Evolutionary conservation across 1,139 yeast species (phyloP).

Genomic region (Protomyces arabidopsidicola): DNA sequence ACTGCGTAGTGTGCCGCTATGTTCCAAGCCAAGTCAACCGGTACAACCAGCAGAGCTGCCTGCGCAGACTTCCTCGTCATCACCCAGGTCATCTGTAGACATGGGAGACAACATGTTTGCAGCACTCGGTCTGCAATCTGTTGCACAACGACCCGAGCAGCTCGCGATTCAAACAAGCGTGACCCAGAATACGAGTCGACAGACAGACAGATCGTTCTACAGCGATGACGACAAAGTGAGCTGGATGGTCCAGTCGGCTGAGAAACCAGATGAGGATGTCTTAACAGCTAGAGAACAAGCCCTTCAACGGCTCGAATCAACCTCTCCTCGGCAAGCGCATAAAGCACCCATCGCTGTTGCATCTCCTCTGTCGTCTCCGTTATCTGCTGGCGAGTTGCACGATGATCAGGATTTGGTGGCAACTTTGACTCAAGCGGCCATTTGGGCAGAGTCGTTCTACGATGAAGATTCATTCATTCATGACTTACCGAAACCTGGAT

Average conservation of each 20-base stretch:
- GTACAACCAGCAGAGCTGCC: too few relatives aligned
- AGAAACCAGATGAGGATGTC: neutral
- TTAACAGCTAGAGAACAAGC: neutral
- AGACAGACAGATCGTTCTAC: neutral
- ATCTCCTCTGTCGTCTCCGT: neutral
- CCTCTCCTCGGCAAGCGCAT: neutral
- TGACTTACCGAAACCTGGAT: neutral
- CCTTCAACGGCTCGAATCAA: neutral
- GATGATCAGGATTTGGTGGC: neutral
- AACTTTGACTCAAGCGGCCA: neutral
- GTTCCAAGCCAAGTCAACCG: too few relatives aligned
- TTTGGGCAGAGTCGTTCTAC: neutral
- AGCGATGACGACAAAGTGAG: neutral
- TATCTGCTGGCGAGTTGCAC: neutral
- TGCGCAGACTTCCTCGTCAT: too few relatives aligned
- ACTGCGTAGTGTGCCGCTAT: too few relatives aligned
- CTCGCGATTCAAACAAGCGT: neutral
- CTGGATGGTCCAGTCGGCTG: neutral
- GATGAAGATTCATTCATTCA: neutral
- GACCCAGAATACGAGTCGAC: neutral
- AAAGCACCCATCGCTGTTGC: neutral
- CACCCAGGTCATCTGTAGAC: too few relatives aligned
- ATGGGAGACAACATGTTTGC: neutral
- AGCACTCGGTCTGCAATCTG: too few relatives aligned
- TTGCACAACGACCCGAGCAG: neutral